Base-by-base conservation (phyloP, 176 grass and related monocot species). In the Aegilops bicornis region DNA sequence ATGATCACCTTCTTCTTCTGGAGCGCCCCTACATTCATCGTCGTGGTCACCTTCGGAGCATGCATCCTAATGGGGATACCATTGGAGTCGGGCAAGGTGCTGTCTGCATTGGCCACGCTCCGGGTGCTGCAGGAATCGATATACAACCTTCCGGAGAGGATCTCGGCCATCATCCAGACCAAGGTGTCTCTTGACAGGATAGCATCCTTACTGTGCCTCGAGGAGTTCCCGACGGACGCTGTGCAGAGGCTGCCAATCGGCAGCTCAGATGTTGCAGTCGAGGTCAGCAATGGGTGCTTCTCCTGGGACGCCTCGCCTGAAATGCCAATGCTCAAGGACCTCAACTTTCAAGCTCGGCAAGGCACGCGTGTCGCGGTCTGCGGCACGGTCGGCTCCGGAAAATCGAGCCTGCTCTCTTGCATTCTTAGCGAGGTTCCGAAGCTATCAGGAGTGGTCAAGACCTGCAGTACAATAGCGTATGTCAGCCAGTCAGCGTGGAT, bases 161-260 rank as follows among this genome's bases (percentile, higher is more conserved):
- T 74, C 71, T 74, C 71, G 4, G n/a, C 40, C 5, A 74, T 74
- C n/a, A 74, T 74, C 4, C 71, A 74, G 40, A 74, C 71, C 12
- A 74, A 74, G 39, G 71, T 74, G 71, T 74, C 71, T 74, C 71
- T 74, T 74, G 71, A 74, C 71, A 74, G 40, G 71, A 74, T 74
- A 74, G 71, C 71, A 13, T 74, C 71, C n/a, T 74, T 74, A 40
- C 71, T 74, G 17, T 74, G 71, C 23, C 71, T 74, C n/a, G 71
- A 74, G 71, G 71, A 74, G 23, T 74, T 74, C 40, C 71, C 39
- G 3, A 47, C 23, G 13, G 71, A 74, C 24, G 71, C n/a, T 1
- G 71, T 74, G 40, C 71, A 74, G 71, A 74, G 23, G 13, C 40
- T 74, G 71, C 8, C 71, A 27, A 47, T 40, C 24, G 39, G 71